phyloP scores from a whole-genome alignment of 1,139 yeast genomes.

The Kodamaea anthophila region DNA sequence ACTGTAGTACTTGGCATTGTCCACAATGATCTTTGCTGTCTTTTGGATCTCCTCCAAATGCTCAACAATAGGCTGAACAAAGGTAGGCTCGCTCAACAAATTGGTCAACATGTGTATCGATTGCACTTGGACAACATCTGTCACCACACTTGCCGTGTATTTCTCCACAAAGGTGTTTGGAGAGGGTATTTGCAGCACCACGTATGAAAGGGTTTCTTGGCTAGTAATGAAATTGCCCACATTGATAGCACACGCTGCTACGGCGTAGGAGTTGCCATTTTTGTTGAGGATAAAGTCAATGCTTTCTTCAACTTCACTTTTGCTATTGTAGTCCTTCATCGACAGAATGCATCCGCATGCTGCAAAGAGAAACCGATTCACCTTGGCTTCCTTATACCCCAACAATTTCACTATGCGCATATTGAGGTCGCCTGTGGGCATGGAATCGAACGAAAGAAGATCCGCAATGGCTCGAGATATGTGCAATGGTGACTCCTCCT shows the following conservation, averaged over 20 bases:
- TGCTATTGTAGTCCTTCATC: constrained; percentile 18
- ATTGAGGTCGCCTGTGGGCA: constrained; percentile 4
- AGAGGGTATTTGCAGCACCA: constrained; percentile 12
- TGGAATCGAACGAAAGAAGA: constrained; percentile 6
- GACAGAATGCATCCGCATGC: constrained; percentile 33
- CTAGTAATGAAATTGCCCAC: constrained; percentile 33
- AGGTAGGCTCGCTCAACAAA: constrained; percentile 12
- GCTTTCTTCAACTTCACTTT: constrained; percentile 10
- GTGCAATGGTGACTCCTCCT: constrained; percentile 8
- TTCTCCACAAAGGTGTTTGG: constrained; percentile 14
- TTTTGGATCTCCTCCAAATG: constrained; percentile 11
- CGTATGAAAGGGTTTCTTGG: constrained; percentile 13
- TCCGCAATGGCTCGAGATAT: constrained; percentile 3
- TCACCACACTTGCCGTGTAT: constrained; percentile 20
- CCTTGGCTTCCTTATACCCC: constrained; percentile 2
- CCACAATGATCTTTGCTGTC: constrained; percentile 25
- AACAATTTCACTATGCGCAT: constrained; percentile 7
- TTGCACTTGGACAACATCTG: constrained; percentile 37
- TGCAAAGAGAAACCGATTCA: constrained; percentile 22
- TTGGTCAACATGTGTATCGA: constrained; percentile 33
- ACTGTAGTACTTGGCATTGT: constrained; percentile 32
- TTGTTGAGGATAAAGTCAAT: constrained; percentile 5
- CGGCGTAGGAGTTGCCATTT: constrained; percentile 18
- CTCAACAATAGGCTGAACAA: constrained; percentile 12
- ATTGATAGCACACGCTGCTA: constrained; percentile 25